A percentile compares a stretch with the other conserved stretches of the same genome.
Evolutionary conservation across 768 basidiomycete species (phyloP).

Genomic region (Tubosaeta brunneosetosa): DNA sequence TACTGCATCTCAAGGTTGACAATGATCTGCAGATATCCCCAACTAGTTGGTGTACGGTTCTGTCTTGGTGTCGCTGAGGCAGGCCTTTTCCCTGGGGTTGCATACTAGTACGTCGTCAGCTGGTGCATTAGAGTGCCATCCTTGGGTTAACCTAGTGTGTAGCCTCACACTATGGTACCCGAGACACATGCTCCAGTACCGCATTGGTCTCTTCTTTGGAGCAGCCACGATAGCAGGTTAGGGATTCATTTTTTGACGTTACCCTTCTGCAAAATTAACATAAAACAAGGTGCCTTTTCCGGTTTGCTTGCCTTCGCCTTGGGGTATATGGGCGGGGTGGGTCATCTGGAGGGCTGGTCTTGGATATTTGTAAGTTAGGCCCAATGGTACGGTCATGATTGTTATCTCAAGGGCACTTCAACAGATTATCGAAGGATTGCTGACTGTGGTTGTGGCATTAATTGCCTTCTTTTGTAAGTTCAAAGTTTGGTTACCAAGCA

Average conservation of each 20-base stretch:
- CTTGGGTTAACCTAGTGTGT: too few species aligned
- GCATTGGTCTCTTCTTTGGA: conserved; percentile 61
- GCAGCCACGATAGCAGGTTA: conserved; percentile 56
- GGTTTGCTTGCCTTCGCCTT: conserved; percentile 56
- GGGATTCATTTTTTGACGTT: not conserved
- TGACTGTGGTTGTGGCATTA: conserved; percentile 53
- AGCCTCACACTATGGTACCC: conserved; percentile 64
- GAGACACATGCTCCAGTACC: conserved; percentile 52
- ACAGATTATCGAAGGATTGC: conserved; percentile 38
- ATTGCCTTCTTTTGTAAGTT: conserved; percentile 47
- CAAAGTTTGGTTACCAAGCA: not conserved
- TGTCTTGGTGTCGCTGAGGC: too few species aligned
- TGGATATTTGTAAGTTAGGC: conserved; percentile 56
- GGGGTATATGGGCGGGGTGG: conserved; percentile 45
- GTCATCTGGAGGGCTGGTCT: conserved; percentile 53
- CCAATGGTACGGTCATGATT: too few species aligned
- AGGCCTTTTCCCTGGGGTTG: too few species aligned
- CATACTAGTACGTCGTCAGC: too few species aligned
- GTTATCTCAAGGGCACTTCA: not conserved
- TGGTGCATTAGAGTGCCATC: too few species aligned
- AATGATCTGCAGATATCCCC: too few species aligned
- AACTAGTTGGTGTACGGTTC: too few species aligned
- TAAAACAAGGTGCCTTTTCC: conserved; percentile 45
- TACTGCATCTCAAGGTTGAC: too few species aligned
- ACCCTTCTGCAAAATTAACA: not conserved